Conservation (phyloP, 768 basidiomycete genomes). For the Kondoa subrosea region DNA sequence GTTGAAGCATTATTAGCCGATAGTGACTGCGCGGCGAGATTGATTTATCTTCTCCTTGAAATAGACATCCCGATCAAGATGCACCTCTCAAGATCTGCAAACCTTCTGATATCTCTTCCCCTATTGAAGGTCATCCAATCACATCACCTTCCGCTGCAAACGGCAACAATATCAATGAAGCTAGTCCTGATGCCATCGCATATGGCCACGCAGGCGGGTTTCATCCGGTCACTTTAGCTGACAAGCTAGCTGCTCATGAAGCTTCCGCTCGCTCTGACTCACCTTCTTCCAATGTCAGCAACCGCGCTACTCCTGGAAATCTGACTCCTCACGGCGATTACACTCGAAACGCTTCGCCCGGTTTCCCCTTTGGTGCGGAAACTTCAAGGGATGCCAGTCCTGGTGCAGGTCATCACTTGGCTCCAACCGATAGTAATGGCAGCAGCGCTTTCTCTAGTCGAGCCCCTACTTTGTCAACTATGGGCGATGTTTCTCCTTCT, state of each 20-base stretch:
- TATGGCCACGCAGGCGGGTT: too few relatives aligned
- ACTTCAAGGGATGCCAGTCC: background rate
- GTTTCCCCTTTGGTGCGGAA: background rate
- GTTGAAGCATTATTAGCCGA: too few relatives aligned
- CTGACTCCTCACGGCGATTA: background rate
- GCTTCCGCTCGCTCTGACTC: background rate
- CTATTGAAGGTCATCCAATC: too few relatives aligned
- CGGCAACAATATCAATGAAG: too few relatives aligned
- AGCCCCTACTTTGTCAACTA: background rate
- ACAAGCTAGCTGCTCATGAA: constrained; percentile 4
- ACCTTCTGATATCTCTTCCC: too few relatives aligned
- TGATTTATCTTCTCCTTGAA: too few relatives aligned
- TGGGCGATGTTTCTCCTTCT: background rate
- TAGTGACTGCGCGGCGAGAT: too few relatives aligned
- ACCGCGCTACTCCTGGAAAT: background rate
- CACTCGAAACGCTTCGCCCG: background rate
- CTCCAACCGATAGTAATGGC: background rate
- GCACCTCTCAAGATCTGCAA: too few relatives aligned
- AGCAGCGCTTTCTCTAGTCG: background rate
- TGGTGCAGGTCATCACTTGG: background rate
- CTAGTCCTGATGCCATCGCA: too few relatives aligned
- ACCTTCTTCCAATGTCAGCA: background rate
- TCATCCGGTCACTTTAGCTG: background rate
- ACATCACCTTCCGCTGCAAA: too few relatives aligned
- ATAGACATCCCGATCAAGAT: too few relatives aligned